Evolutionary conservation across 345 rosid species (phyloP), one percentile per base, ranked within the genome.

Genomic region (Boechera divaricarpa): DNA sequence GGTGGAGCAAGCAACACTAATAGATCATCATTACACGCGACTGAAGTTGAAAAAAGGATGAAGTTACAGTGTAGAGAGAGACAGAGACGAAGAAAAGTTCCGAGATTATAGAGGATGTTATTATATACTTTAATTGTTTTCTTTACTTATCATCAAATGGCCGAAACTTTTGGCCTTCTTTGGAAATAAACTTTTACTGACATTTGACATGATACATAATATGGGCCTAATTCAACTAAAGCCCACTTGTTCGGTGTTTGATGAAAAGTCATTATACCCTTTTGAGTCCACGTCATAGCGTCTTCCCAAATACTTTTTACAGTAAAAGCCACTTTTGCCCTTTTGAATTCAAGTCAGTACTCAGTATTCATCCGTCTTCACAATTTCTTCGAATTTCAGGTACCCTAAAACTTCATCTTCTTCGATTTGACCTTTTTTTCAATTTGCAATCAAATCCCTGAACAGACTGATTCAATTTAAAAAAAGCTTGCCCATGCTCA

Each of bases 21-120:
- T 70, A 13, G 51, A 63, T 53, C 70, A 62, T 54, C 80, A 74
- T 70, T 79, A 82, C 70, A 83, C 70, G 85, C 86, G 80, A 86
- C 82, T 75, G 79, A 80, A 85, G 54, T 53, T 62, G 59, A 55
- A 52, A 36, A 63, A 54, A 49, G n/a, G 61, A 59, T 33, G n/a
- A 71, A 77, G 67, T 39, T 70, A 54, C 48, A 56, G 60, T 57
- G 55, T 69, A 2, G 55, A 63, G 35, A 33, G 56, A 31, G 67
- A 0, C 63, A 36, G 33, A 10, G 56, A 82, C 79, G 85, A 82
- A 73, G 86, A 60, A 80, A 33, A 61, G 42, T 88, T 6, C 52
- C 85, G 84, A 80, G 83, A 86, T 79, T 75, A 70, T 63, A 84
- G 86, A 82, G 66, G 59, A 79, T 57, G 65, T 44, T 79, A 55